Evolutionary conservation across 345 rosid species (phyloP).

Genomic region (Sisymbrium altissimum): DNA sequence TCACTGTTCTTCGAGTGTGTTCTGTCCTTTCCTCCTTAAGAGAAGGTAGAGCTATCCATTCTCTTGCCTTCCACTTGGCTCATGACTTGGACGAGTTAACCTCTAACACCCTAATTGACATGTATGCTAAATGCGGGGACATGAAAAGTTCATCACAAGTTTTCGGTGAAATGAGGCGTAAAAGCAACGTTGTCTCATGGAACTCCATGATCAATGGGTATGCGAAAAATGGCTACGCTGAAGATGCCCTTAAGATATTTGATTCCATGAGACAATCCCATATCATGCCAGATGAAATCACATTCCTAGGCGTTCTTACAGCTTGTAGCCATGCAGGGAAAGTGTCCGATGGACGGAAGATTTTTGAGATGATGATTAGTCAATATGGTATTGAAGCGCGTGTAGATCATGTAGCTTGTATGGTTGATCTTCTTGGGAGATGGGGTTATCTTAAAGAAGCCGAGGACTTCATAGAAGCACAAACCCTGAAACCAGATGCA

Average conservation of each 20-base stretch:
- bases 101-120: conserved; percentile 75
- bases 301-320: conserved; percentile 89
- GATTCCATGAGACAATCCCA: conserved; percentile 55
- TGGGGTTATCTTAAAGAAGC: conserved; percentile 91
- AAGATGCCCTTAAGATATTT: conserved; percentile 64
- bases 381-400: conserved; percentile 59
- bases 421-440: conserved; percentile 93
- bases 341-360: conserved; percentile 61
- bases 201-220: conserved; percentile 88
- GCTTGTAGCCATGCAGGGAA: conserved; percentile 95
- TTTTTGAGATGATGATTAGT: conserved; percentile 64
- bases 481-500: conserved; percentile 59
- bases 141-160: conserved; percentile 58
- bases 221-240: conserved; percentile 90
- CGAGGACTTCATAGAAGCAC: conserved; percentile 55
- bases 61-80: conserved; percentile 65
- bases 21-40: conserved; percentile 57
- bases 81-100: conserved; percentile 69
- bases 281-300: conserved; percentile 71
- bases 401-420: conserved; percentile 79
- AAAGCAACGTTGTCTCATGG: conserved; percentile 65
- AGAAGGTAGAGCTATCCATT: conserved; percentile 68
- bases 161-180: conserved; percentile 57
- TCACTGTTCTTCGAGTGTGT: conserved; percentile 75
- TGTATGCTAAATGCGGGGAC: conserved; percentile 98